phyloP scores from a whole-genome alignment of 148 eudicot genomes.

The Persicaria tinctoria region DNA sequence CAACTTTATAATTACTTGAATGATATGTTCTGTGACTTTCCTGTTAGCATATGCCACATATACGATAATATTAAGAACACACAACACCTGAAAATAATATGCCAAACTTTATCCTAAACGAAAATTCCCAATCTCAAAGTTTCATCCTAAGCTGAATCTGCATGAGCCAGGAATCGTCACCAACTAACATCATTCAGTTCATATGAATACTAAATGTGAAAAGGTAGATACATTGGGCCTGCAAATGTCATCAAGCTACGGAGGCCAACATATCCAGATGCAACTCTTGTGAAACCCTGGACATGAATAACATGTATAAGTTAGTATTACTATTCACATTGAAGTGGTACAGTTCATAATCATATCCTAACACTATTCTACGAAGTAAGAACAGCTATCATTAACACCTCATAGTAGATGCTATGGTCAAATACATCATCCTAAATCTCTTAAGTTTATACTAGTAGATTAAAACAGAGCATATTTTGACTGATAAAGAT shows the following conservation, averaged over 20 bases:
- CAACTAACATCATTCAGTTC: background rate
- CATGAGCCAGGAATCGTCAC: background rate
- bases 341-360: background rate
- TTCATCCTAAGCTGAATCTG: background rate
- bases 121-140: background rate
- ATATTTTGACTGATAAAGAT: background rate
- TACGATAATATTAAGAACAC: background rate
- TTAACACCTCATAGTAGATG: background rate
- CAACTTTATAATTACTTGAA: background rate
- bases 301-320: background rate
- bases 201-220: background rate
- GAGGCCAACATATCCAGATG: constrained; percentile 11
- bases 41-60: background rate
- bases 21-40: background rate
- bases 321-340: background rate
- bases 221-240: background rate
- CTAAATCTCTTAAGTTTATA: background rate
- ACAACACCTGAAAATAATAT: background rate
- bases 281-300: constrained; percentile 14
- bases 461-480: background rate
- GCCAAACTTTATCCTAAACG: background rate
- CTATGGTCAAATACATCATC: background rate
- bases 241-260: constrained; percentile 8
- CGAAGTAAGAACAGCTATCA: background rate
- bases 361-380: background rate